These are phyloP conservation scores for Boletus reticuloceps DNA, from an alignment of 768 basidiomycete genomes.

Conservation along the genomic window DNA sequence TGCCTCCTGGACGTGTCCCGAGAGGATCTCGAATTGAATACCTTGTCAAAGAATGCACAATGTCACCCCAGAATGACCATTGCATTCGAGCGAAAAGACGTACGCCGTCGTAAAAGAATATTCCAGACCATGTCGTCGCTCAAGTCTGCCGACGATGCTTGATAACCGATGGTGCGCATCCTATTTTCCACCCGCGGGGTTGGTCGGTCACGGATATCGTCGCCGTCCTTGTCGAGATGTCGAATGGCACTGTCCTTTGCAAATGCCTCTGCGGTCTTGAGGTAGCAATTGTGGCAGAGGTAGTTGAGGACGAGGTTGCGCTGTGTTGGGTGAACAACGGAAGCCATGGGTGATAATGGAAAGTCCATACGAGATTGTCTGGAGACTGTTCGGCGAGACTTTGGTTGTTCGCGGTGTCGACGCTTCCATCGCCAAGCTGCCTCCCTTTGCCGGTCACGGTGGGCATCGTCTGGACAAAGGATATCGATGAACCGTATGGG, in stretches of 20 bases:
- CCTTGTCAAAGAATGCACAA: conserved; percentile 40
- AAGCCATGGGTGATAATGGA: not conserved
- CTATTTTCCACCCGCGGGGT: conserved; percentile 19
- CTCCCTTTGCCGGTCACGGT: conserved; percentile 17
- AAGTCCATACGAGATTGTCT: conserved; percentile 42
- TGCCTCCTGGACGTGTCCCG: conserved; percentile 74
- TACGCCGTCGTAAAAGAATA: conserved; percentile 56
- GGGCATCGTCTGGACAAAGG: conserved; percentile 16
- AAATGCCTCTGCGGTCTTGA: conserved; percentile 69
- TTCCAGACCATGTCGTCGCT: conserved; percentile 42
- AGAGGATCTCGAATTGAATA: conserved; percentile 66
- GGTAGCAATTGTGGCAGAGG: conserved; percentile 70
- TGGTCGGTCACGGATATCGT: conserved; percentile 44
- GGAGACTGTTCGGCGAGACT: conserved; percentile 35
- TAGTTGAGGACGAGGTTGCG: conserved; percentile 73
- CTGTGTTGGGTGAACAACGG: conserved; percentile 34
- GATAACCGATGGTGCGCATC: conserved; percentile 1
- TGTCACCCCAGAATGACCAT: not conserved
- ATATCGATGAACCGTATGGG: not conserved
- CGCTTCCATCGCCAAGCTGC: conserved; percentile 2
- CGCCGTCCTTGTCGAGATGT: conserved; percentile 67
- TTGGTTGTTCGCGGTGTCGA: conserved; percentile 18
- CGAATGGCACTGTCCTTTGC: conserved; percentile 57
- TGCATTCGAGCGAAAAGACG: conserved; percentile 12
- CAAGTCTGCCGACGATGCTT: conserved; percentile 22